Conservation (phyloP, 2,329 filamentous ascomycete genomes). For the Lachnellula occidentalis region DNA sequence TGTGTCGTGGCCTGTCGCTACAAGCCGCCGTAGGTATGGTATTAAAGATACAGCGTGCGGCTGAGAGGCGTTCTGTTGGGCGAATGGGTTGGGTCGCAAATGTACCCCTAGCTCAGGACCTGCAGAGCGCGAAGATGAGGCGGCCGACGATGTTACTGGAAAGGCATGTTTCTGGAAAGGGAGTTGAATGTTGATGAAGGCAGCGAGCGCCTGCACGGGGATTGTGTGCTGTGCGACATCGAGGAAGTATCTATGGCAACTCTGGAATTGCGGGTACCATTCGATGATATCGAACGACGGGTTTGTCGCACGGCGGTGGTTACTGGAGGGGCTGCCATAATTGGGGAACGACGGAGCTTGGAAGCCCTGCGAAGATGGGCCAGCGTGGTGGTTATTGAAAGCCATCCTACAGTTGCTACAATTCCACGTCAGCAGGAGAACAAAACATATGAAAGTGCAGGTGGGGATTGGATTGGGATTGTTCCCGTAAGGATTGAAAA, state of each 20-base stretch:
- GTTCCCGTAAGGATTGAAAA: no score
- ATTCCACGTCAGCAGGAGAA: neutral
- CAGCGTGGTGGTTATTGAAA: slow-evolving; percentile 14
- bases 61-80: slow-evolving; percentile 21
- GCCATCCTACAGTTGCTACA: slow-evolving; percentile 15
- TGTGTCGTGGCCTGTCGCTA: slow-evolving; percentile 87
- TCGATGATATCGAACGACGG: slow-evolving; percentile 71
- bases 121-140: slow-evolving; percentile 32
- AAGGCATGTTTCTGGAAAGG: slow-evolving; percentile 67
- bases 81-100: slow-evolving; percentile 23
- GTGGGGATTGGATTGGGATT: neutral
- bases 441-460: neutral
- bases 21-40: slow-evolving; percentile 83
- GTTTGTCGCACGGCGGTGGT: slow-evolving; percentile 8
- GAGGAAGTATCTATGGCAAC: slow-evolving; percentile 85
- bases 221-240: slow-evolving; percentile 82
- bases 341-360: slow-evolving; percentile 10
- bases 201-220: slow-evolving; percentile 79
- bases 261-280: slow-evolving; percentile 89
- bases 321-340: slow-evolving; percentile 13
- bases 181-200: slow-evolving; percentile 85
- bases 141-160: slow-evolving; percentile 39
- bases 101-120: slow-evolving; percentile 23
- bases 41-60: slow-evolving; percentile 58
- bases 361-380: slow-evolving; percentile 10